Conservation (phyloP, 305 asterid species). For the Ilex paraguariensis region DNA sequence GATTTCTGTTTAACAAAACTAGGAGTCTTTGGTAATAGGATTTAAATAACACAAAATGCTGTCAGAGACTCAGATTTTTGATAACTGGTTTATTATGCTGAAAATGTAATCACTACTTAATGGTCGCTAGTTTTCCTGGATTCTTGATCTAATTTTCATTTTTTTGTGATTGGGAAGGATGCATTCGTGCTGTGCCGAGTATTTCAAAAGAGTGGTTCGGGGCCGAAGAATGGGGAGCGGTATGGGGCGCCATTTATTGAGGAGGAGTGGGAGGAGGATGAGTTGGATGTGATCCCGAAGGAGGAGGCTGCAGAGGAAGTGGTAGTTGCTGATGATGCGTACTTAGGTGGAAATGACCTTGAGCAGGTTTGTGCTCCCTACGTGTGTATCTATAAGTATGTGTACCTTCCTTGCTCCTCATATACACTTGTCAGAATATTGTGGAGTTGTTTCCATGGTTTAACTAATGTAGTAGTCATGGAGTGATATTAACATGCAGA, state of each 20-base stretch:
- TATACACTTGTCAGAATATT: no score
- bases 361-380: conserved; percentile 61
- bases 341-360: conserved; percentile 66
- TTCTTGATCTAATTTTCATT: neutral
- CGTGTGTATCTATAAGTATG: neutral
- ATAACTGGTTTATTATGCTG: no score
- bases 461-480: neutral
- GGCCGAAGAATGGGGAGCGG: conserved; percentile 18
- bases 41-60: no score
- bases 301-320: conserved; percentile 55
- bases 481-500: neutral
- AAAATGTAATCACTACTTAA: neutral
- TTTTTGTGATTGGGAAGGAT: conserved; percentile 2
- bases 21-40: neutral
- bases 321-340: conserved; percentile 53
- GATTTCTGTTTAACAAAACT: neutral
- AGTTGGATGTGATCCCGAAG: conserved; percentile 16
- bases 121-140: neutral
- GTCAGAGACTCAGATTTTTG: no score
- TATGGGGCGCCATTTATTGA: conserved; percentile 20
- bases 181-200: conserved; percentile 10
- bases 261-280: conserved; percentile 20
- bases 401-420: neutral
- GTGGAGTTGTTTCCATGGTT: neutral
- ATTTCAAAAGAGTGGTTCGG: conserved; percentile 15